Evolutionary conservation across 345 rosid genomes (phyloP).

Genomic region (Orychophragmus violaceus): DNA sequence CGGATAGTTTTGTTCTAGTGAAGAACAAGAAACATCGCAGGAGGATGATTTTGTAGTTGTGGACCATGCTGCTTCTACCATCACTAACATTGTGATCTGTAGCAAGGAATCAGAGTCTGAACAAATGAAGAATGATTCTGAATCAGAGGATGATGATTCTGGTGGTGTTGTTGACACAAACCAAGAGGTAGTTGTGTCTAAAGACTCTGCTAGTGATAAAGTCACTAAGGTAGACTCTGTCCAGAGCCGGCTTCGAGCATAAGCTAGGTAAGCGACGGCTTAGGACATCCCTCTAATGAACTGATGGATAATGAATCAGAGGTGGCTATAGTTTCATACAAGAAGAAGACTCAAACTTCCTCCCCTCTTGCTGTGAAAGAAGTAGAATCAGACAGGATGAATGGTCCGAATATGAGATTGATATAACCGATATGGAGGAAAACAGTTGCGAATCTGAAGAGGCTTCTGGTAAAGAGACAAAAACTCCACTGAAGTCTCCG

Average conservation of each 20-base stretch:
- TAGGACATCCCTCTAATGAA: no score
- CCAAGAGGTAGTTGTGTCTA: constrained; percentile 10
- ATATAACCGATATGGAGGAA: not conserved
- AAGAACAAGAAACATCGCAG: constrained; percentile 12
- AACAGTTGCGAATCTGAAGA: not conserved
- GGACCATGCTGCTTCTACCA: constrained; percentile 5
- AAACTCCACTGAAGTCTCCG: constrained; percentile 6
- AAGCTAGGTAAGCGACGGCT: no score
- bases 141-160: constrained; percentile 9
- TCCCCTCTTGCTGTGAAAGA: not conserved
- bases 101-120: constrained; percentile 22
- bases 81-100: not conserved
- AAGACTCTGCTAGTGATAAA: constrained; percentile 1
- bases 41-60: constrained; percentile 16
- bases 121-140: constrained; percentile 8
- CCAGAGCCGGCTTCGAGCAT: no score
- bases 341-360: constrained; percentile 4
- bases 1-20: not conserved
- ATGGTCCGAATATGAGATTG: constrained; percentile 19
- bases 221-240: not conserved
- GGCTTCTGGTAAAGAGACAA: not conserved
- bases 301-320: not conserved
- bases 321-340: constrained; percentile 11
- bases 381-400: constrained; percentile 14
- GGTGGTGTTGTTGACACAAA: constrained; percentile 13